phyloP scores from a whole-genome alignment of 257 asterid species.

The Ophiorrhiza pumila region DNA sequence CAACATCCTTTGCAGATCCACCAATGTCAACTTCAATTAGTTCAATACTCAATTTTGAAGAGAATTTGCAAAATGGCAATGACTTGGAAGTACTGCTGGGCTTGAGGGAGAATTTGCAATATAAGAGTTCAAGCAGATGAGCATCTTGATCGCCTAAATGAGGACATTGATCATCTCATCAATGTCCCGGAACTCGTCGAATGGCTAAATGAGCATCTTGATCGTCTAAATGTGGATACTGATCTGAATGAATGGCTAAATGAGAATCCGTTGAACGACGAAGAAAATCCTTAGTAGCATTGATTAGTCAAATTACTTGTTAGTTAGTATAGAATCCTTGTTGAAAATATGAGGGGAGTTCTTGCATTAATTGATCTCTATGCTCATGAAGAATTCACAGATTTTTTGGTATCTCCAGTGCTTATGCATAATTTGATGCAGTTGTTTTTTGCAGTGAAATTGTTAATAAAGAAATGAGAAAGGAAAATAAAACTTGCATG shows the following conservation, averaged over 20 bases:
- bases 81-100: conserved; percentile 25
- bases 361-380: neutral
- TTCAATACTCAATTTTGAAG: conserved; percentile 20
- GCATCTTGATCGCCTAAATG: neutral
- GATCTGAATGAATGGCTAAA: conserved; percentile 23
- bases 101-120: conserved; percentile 13
- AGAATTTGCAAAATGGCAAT: conserved; percentile 15
- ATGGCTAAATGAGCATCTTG: conserved; percentile 17
- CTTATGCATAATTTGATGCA: neutral
- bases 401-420: neutral
- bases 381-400: neutral
- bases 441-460: neutral
- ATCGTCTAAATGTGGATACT: no score
- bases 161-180: neutral
- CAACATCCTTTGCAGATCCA: neutral
- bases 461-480: neutral
- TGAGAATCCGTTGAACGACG: neutral
- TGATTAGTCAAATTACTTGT: neutral
- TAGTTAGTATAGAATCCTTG: neutral
- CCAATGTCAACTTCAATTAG: conserved; percentile 17
- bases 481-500: neutral
- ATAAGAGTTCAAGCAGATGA: neutral
- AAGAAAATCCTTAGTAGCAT: neutral
- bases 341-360: neutral
- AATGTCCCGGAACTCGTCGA: neutral